A percentile compares a stretch with the other conserved stretches of the same genome.
These are phyloP conservation scores for Schoenoplectus tabernaemontani DNA, from an alignment of 202 grass and related monocot species.

Conservation along the genomic window DNA sequence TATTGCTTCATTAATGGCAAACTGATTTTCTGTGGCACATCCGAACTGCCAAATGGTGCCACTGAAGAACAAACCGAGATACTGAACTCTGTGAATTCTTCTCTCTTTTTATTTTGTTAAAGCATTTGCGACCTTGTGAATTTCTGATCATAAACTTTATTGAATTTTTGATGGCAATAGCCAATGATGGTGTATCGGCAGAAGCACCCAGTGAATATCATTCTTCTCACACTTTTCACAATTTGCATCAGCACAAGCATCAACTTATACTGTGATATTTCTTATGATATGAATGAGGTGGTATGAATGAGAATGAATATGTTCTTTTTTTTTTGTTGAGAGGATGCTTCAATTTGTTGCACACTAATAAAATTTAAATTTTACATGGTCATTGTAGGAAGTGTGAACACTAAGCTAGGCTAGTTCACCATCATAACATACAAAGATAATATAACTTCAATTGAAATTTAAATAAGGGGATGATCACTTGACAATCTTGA, in stretches of 20 bases:
- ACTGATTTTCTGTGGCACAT: no score
- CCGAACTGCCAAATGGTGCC: no score
- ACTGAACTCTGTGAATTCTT: no score
- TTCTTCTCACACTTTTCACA: constrained; percentile 45
- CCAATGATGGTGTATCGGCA: constrained; percentile 49
- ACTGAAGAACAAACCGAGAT: no score
- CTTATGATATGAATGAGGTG: constrained; percentile 31
- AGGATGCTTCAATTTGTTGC: neutral
- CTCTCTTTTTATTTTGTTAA: no score
- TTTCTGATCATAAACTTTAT: neutral
- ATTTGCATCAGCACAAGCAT: constrained; percentile 46
- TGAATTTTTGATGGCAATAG: constrained; percentile 4
- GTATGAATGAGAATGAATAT: no score
- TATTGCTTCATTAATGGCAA: no score
- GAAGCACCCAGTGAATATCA: constrained; percentile 46
- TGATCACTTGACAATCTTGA: no score
- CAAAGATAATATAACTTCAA: no score
- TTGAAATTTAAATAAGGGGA: no score
- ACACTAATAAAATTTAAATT: neutral
- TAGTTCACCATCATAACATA: no score
- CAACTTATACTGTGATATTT: constrained; percentile 17
- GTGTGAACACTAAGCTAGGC: neutral
- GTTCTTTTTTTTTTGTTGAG: neutral
- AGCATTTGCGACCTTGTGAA: no score
- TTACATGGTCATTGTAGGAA: neutral